Evolutionary conservation across 2,329 filamentous ascomycete species (phyloP).

Genomic region (Daldinia eschscholtzii): DNA sequence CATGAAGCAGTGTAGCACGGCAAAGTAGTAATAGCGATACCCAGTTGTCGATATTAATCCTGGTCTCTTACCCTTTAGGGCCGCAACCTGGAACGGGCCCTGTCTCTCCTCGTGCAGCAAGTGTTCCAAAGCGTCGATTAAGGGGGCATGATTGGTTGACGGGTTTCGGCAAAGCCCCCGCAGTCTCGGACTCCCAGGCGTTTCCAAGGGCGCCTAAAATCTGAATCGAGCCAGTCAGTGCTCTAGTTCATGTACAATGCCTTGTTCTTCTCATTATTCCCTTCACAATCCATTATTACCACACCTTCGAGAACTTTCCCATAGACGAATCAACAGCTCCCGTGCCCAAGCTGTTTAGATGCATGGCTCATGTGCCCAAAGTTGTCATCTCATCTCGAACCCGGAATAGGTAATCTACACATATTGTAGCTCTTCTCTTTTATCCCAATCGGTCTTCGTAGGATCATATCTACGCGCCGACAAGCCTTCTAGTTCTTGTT

Average conservation of each 20-base stretch:
- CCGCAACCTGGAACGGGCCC: conserved; percentile 49
- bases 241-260: conserved; percentile 7
- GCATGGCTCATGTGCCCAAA: conserved; percentile 21
- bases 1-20: conserved; percentile 1
- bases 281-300: conserved; percentile 18
- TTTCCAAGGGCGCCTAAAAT: conserved; percentile 60
- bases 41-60: conserved; percentile 6
- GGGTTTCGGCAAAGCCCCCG: conserved; percentile 48
- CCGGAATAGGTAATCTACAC: conserved; percentile 34
- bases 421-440: conserved; percentile 36
- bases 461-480: conserved; percentile 38
- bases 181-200: conserved; percentile 52
- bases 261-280: conserved; percentile 20
- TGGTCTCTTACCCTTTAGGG: conserved; percentile 20
- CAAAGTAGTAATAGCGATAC: not conserved
- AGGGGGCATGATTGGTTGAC: conserved; percentile 55
- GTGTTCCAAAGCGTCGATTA: conserved; percentile 55
- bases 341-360: conserved; percentile 14
- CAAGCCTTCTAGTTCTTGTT: conserved; percentile 29
- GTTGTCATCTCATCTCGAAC: conserved; percentile 34
- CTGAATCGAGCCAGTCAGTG: conserved; percentile 37
- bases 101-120: conserved; percentile 57
- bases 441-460: conserved; percentile 34
- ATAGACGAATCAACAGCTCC: conserved; percentile 15
- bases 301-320: conserved; percentile 39